Evolutionary conservation across 352 stramenopile species (phyloP).

Genomic region (Lagenidium sp.): DNA sequence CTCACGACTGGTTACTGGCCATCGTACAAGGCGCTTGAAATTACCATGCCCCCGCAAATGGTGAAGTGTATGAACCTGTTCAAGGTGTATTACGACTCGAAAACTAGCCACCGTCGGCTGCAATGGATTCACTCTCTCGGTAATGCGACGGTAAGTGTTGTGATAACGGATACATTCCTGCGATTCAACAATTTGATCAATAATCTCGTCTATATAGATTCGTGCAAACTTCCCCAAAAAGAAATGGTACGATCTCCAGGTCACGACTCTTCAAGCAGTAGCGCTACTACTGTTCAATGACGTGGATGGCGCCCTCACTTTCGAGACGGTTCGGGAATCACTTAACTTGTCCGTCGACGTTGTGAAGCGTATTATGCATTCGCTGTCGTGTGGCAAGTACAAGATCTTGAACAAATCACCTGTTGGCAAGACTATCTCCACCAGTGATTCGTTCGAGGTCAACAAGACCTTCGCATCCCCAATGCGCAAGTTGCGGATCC

Average conservation of each 20-base stretch:
- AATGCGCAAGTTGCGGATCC: slow-evolving; percentile 97
- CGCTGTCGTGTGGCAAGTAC: slow-evolving; percentile 97
- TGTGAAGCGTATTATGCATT: slow-evolving; percentile 98
- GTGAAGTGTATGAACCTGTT: slow-evolving; percentile 96
- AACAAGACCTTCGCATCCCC: slow-evolving; percentile 94
- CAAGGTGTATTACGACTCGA: slow-evolving; percentile 92
- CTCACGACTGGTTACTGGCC: slow-evolving; percentile 99
- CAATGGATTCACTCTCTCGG: slow-evolving; percentile 96
- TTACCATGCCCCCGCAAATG: slow-evolving; percentile 92
- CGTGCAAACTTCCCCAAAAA: slow-evolving; percentile 79
- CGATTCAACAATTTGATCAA: too few species aligned
- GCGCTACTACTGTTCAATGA: slow-evolving; percentile 95
- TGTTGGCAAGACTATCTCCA: slow-evolving; percentile 91
- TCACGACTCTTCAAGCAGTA: slow-evolving; percentile 96
- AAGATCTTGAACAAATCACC: slow-evolving; percentile 96
- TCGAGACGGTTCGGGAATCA: slow-evolving; percentile 86
- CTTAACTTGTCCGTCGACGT: slow-evolving; percentile 95
- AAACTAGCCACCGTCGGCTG: slow-evolving; percentile 92
- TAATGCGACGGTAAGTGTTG: slow-evolving; percentile 87
- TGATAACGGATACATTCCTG: too few species aligned
- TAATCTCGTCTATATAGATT: slow-evolving; percentile 17
- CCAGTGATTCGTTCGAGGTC: slow-evolving; percentile 90
- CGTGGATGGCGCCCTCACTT: slow-evolving; percentile 72
- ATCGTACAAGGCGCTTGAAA: slow-evolving; percentile 95
- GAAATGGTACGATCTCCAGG: slow-evolving; percentile 96